phyloP scores from a whole-genome alignment of 1,284 basidiomycete genomes.

The Cutaneotrichosporon dermatis region DNA sequence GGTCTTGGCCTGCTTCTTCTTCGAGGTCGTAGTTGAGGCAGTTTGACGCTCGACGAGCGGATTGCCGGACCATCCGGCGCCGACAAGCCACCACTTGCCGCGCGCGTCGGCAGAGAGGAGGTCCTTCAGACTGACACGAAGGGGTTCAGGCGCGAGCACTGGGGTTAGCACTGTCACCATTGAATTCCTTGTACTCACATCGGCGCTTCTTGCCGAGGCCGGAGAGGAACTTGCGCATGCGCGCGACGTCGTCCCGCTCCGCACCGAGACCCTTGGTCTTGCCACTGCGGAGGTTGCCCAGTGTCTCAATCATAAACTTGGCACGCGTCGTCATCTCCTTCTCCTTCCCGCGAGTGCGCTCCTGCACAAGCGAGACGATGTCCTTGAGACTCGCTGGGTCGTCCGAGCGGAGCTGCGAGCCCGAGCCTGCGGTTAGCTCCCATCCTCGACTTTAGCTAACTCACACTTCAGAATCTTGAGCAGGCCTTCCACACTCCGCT shows the following conservation, averaged over 20 bases:
- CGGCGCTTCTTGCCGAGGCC: conserved; percentile 71
- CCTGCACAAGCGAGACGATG: conserved; percentile 62
- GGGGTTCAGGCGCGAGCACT: conserved; percentile 77
- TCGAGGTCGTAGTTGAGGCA: background rate
- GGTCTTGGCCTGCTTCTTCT: conserved; percentile 8
- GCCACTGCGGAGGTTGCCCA: conserved; percentile 85
- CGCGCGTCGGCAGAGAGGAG: conserved; percentile 75
- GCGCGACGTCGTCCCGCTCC: conserved; percentile 49
- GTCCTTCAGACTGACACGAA: conserved; percentile 79
- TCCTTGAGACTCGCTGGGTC: conserved; percentile 55
- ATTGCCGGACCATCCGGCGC: conserved; percentile 92
- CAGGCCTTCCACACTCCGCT: conserved; percentile 79
- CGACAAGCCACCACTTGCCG: conserved; percentile 99
- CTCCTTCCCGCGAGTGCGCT: conserved; percentile 60
- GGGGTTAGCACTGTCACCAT: background rate
- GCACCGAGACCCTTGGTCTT: conserved; percentile 72
- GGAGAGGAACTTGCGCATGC: conserved; percentile 77
- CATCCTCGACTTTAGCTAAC: no score
- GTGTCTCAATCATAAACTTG: conserved; percentile 87
- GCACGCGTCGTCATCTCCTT: conserved; percentile 60
- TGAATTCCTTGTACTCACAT: conserved; percentile 55
- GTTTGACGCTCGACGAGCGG: conserved; percentile 62
- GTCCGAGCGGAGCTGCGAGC: conserved; percentile 73
- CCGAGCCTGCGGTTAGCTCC: conserved; percentile 63
- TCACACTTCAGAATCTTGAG: conserved; percentile 81